Conservation (phyloP, 1,284 basidiomycete species). For the Vanrija pseudolonga region DNA sequence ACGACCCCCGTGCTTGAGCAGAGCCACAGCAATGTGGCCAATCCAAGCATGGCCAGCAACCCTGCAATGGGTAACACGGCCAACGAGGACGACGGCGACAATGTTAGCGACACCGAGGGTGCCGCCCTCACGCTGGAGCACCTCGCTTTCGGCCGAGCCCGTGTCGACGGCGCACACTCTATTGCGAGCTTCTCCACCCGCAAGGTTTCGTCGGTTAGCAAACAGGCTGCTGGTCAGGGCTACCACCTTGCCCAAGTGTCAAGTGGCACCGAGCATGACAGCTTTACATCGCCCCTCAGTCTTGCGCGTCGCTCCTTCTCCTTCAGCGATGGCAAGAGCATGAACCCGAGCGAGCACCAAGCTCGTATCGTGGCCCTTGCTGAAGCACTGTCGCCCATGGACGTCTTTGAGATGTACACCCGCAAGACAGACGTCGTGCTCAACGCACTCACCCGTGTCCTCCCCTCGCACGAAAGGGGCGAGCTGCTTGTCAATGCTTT, state of each 20-base stretch:
- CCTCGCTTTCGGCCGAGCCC: constrained; percentile 46
- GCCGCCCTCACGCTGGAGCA: constrained; percentile 50
- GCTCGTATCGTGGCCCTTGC: constrained; percentile 34
- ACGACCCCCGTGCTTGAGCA: constrained; percentile 1
- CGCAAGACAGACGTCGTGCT: constrained; percentile 44
- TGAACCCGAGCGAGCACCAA: constrained; percentile 26
- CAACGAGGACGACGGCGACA: constrained; percentile 16
- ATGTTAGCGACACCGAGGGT: constrained; percentile 48
- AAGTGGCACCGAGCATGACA: background rate
- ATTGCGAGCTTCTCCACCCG: constrained; percentile 37
- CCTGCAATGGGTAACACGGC: constrained; percentile 6
- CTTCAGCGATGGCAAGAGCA: background rate
- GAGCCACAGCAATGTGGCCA: constrained; percentile 1
- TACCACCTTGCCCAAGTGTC: constrained; percentile 32
- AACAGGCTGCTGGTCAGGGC: constrained; percentile 33
- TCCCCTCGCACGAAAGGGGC: constrained; percentile 43
- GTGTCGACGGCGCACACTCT: constrained; percentile 37
- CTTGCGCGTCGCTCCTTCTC: background rate
- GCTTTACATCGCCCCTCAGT: background rate
- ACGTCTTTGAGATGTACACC: constrained; percentile 45
- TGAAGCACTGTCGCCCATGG: constrained; percentile 42
- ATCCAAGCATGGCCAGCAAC: background rate
- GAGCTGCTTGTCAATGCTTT: constrained; percentile 46
- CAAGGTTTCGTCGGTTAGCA: constrained; percentile 23
- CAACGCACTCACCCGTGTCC: constrained; percentile 38